These are phyloP conservation scores for Phytopythium delawarense DNA, from an alignment of 352 stramenopile genomes.

Conservation along the genomic window DNA sequence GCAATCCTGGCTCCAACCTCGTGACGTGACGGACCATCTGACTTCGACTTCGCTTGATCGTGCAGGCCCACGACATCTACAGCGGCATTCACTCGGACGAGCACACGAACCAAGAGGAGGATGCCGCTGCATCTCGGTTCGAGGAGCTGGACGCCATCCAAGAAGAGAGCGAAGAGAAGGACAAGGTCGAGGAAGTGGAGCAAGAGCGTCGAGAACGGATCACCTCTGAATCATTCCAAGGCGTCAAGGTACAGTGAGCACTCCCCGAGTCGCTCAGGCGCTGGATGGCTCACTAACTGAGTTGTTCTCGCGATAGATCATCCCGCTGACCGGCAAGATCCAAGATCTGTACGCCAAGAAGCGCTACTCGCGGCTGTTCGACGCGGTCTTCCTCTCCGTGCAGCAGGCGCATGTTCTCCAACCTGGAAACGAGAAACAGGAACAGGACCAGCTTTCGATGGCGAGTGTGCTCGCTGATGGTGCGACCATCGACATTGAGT, in stretches of 20 bases:
- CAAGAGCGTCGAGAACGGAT: constrained; percentile 30
- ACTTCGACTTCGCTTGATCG: neutral
- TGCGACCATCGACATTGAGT: constrained; percentile 62
- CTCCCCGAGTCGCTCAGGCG: neutral
- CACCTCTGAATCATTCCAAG: constrained; percentile 49
- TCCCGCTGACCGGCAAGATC: constrained; percentile 53
- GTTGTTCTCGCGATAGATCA: constrained; percentile 31
- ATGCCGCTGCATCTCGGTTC: constrained; percentile 11
- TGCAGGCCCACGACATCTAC: constrained; percentile 76
- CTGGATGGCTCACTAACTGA: neutral
- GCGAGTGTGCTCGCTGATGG: constrained; percentile 34
- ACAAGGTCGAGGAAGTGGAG: constrained; percentile 22
- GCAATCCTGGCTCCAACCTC: neutral
- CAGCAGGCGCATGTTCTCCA: constrained; percentile 58
- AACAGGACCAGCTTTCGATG: constrained; percentile 14
- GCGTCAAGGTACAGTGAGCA: constrained; percentile 37
- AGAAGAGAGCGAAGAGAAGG: neutral
- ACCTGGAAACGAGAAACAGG: constrained; percentile 13
- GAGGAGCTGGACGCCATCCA: constrained; percentile 25
- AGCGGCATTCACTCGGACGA: constrained; percentile 60
- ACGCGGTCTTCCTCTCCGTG: constrained; percentile 64
- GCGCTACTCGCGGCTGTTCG: constrained; percentile 53
- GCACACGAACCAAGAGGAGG: constrained; percentile 5
- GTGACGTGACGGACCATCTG: neutral
- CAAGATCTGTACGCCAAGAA: constrained; percentile 62